phyloP scores from a whole-genome alignment of 495 filamentous ascomycete genomes.

The Aspergillus sclerotiicarbonarius region DNA sequence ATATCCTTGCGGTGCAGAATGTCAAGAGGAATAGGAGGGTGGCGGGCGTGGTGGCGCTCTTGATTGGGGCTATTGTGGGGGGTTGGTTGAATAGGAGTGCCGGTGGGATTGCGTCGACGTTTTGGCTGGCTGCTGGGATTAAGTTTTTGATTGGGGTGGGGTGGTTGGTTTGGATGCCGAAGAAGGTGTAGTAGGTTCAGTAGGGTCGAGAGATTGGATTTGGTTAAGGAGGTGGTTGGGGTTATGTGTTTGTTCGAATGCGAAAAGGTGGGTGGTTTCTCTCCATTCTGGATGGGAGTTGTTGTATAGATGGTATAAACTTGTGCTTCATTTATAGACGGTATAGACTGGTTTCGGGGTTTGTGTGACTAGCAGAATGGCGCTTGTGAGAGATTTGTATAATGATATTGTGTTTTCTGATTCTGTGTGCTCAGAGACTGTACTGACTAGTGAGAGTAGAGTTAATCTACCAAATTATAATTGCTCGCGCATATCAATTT shows the following conservation, averaged over 20 bases:
- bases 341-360: no score
- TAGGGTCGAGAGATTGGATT: not conserved
- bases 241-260: not conserved
- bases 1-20: constrained; percentile 38
- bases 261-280: not conserved
- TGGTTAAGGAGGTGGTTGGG: not conserved
- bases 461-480: no score
- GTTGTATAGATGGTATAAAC: no score
- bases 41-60: constrained; percentile 14
- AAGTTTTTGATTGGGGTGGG: constrained; percentile 11
- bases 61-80: constrained; percentile 17
- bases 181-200: not conserved
- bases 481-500: no score
- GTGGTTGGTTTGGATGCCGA: constrained; percentile 9
- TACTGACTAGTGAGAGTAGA: no score
- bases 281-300: no score
- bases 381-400: no score
- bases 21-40: constrained; percentile 16
- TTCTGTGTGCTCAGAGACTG: no score
- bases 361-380: no score
- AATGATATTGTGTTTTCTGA: no score
- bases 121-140: constrained; percentile 18
- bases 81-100: constrained; percentile 17
- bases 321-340: no score
- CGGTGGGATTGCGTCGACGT: constrained; percentile 17